Evolutionary conservation across 2,329 filamentous ascomycete species (phyloP), one percentile per base, ranked within the genome.

Genomic region (Fusarium phyllophilum): DNA sequence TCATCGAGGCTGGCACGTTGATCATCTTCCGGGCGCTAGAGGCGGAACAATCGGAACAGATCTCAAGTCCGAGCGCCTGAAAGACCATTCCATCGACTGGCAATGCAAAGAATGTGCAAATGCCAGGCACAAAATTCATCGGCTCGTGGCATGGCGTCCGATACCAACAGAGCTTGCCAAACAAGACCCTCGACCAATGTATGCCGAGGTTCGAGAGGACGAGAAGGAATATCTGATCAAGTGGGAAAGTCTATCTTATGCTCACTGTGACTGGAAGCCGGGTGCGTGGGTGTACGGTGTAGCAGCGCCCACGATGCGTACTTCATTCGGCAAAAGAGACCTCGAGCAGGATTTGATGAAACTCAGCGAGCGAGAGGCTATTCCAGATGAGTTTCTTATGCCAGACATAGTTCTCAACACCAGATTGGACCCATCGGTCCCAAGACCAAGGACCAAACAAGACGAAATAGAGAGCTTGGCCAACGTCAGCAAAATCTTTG

Each of bases 201-300:
- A 71, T 44, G 82, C 84, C 17, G 92, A 96, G 78, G 55, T 82
- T 38, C 56, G 55, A 17, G 83, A 85, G 39, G 92, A 94, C 62
- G 87, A 93, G n/a, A 95, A 95, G 74, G 94, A 98, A 75, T 99
- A 98, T 78, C 88, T 99, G 6, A 84, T 99, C 76, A 97, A 96
- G 80, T 98, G 95, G 94, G 90, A 93, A 49, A 86, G 87, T 0
- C 87, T 89, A 63, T 97, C 96, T 0, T 97, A 98, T 78, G 92
- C 91, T 72, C 92, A 94, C 73, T 94, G 93, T 60, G 87, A 86
- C 12, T 99, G 97, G 96, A 93, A 94, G 87, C 90, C 94, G 15
- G 96, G 96, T 18, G 88, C 92, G 22, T 99, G 96, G 96, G 88
- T 97, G 2, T 96, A 90, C 86, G 94, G 95, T 11, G 86, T 92